These are phyloP conservation scores for Raffaelea deltoideospora DNA, from an alignment of 2,329 filamentous ascomycete genomes.

Conservation along the genomic window DNA sequence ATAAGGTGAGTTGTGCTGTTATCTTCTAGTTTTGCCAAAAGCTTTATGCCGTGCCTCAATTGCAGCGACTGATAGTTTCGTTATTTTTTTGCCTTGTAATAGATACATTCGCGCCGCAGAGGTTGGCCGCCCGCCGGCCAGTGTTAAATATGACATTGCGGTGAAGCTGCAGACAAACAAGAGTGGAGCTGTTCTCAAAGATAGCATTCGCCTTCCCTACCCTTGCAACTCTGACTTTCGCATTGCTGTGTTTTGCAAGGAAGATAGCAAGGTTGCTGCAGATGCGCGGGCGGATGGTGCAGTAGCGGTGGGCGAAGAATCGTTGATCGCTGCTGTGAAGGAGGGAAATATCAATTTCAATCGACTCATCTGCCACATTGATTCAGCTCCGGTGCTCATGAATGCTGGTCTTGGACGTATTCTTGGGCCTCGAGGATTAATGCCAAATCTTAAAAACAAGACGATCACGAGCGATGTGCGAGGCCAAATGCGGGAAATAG, in stretches of 20 bases:
- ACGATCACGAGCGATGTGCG: conserved; percentile 76
- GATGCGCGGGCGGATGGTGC: conserved; percentile 70
- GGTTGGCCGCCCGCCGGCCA: conserved; percentile 61
- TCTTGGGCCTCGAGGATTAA: conserved; percentile 76
- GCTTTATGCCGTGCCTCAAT: too few relatives aligned
- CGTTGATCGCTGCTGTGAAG: conserved; percentile 64
- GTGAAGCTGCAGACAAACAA: conserved; percentile 71
- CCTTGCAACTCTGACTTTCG: conserved; percentile 77
- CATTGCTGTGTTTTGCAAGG: conserved; percentile 84
- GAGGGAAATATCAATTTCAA: conserved; percentile 74
- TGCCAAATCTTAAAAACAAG: conserved; percentile 79
- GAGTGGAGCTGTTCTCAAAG: conserved; percentile 75
- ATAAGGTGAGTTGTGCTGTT: conserved; percentile 63
- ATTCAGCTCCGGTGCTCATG: conserved; percentile 62
- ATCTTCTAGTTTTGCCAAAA: too few relatives aligned
- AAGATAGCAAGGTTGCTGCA: conserved; percentile 56
- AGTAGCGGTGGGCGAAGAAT: conserved; percentile 68
- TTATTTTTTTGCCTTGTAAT: conserved; percentile 1
- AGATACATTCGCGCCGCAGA: conserved; percentile 88
- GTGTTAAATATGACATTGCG: conserved; percentile 77
- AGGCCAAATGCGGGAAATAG: conserved; percentile 62
- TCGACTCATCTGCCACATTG: conserved; percentile 69
- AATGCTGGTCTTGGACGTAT: conserved; percentile 69
- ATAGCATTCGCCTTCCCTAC: conserved; percentile 75
- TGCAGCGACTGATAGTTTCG: too few relatives aligned